Base-by-base conservation (phyloP, 2,329 filamentous ascomycete genomes). In the Alternaria ethzedia region DNA sequence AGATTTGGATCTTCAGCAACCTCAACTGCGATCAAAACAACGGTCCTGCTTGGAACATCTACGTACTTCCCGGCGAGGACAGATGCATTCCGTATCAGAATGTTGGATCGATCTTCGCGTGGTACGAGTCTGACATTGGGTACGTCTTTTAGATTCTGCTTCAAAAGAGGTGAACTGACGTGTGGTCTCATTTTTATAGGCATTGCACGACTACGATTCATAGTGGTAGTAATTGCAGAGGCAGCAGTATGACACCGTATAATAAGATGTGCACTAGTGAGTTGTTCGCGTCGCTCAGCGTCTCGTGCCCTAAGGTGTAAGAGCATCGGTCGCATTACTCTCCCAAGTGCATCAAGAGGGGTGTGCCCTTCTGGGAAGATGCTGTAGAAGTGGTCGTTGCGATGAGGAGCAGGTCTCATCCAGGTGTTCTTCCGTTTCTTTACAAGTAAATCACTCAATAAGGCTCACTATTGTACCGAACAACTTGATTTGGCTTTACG, bases 51-150 rank as follows among this genome's bases (percentile, higher is more conserved):
- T 59, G 32, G 21, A 59, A 23, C 23, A 21, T 52, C 17, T 44
- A 58, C 21, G 13, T 58, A 13, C 32, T 52, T 12, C 46, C 56
- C 13, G 56, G 47, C n/a, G 12, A 52, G 23, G 32, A 58, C 30
- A 17, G 46, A 9, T 59, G 56, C 13, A 28, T 59, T 11, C 30
- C 32, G 23, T 52, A 28, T 25, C 36, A 25, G 12, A 59, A 59
- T 28, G 47, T 59, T 6, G 56, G 56, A 1, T 52, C 46, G 1
- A 52, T 59, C 9, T 30, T 59, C 20, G 32, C 56, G 6, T 59
- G 56, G 56, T 59, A 52, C 47, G 52, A 59, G 47, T 59, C 57
- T 9, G 49, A 51, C 20, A 28, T 44, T 3, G 47, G 57, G 57
- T 59, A 28, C 44, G 36, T 45, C 11, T 12, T 2, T 32, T 2